A percentile compares a stretch with the other conserved stretches of the same genome.
phyloP scores from a whole-genome alignment of 306 rosid species.

The Purshia tridentata region DNA sequence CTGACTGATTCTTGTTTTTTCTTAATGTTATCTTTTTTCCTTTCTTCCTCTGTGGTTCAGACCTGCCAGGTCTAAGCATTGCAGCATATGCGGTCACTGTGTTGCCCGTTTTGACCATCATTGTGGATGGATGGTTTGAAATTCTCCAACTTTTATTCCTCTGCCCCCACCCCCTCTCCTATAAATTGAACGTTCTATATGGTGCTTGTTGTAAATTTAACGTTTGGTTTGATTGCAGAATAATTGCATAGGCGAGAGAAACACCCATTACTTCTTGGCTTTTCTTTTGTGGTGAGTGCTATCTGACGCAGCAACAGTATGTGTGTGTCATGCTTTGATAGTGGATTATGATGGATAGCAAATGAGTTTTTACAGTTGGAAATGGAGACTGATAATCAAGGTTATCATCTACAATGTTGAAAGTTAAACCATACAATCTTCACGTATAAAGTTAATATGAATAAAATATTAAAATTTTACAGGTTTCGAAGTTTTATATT shows the following conservation, averaged over 20 bases:
- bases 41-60: constrained; percentile 42
- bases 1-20: background rate
- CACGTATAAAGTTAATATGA: background rate
- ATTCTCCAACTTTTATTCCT: constrained; percentile 14
- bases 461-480: background rate
- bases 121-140: constrained; percentile 96
- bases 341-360: background rate
- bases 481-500: background rate
- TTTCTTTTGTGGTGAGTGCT: constrained; percentile 92
- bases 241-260: constrained; percentile 96
- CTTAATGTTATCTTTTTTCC: constrained; percentile 5
- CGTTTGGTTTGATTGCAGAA: constrained; percentile 54
- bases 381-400: background rate
- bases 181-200: constrained; percentile 4
- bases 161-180: constrained; percentile 8
- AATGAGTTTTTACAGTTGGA: background rate
- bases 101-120: constrained; percentile 97
- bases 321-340: constrained; percentile 1
- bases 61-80: constrained; percentile 99
- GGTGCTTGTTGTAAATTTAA: constrained; percentile 15
- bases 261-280: constrained; percentile 75
- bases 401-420: background rate
- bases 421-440: background rate
- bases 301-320: constrained; percentile 20
- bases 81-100: constrained; percentile 85